Percentiles rank a stretch among this genome's conserved stretches.
Conservation (phyloP, 73 alveolate species). For the Paramecium caudatum region DNA sequence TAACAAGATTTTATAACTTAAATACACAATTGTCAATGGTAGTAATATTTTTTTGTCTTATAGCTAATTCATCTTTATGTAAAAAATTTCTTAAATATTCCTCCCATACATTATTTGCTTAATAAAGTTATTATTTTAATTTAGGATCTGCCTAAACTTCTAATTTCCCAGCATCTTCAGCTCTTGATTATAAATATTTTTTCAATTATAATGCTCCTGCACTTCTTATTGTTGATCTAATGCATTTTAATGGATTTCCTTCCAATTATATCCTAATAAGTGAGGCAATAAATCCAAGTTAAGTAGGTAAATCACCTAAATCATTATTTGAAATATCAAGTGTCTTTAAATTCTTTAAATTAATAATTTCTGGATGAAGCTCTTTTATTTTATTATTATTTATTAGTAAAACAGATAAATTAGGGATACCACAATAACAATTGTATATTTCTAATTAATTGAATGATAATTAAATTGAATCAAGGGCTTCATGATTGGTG, state of each 20-base stretch:
- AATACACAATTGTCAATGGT: slow-evolving; percentile 61
- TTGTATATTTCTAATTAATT: slow-evolving; percentile 54
- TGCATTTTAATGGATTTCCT: slow-evolving; percentile 97
- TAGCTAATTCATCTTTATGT: slow-evolving; percentile 67
- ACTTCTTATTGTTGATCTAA: slow-evolving; percentile 92
- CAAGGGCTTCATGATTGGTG: slow-evolving; percentile 40
- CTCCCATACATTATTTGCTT: slow-evolving; percentile 44
- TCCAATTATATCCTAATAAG: slow-evolving; percentile 94
- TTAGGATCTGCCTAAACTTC: slow-evolving; percentile 69
- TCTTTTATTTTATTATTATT: slow-evolving; percentile 72
- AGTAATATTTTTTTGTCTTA: slow-evolving; percentile 41
- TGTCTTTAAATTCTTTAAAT: slow-evolving; percentile 84
- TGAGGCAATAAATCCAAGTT: slow-evolving; percentile 88
- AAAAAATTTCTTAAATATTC: slow-evolving; percentile 64
- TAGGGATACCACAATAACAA: slow-evolving; percentile 49
- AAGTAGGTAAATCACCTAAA: slow-evolving; percentile 91
- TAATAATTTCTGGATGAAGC: slow-evolving; percentile 38
- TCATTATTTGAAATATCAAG: slow-evolving; percentile 95
- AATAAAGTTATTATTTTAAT: slow-evolving; percentile 1
- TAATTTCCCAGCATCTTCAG: slow-evolving; percentile 72
- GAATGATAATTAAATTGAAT: slow-evolving; percentile 50
- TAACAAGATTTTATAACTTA: neutral
- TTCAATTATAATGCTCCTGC: slow-evolving; percentile 95
- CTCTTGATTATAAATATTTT: slow-evolving; percentile 91
- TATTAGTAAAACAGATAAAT: slow-evolving; percentile 49